Base-by-base conservation (phyloP, 495 filamentous ascomycete species). In the Penicillium waksmanii region DNA sequence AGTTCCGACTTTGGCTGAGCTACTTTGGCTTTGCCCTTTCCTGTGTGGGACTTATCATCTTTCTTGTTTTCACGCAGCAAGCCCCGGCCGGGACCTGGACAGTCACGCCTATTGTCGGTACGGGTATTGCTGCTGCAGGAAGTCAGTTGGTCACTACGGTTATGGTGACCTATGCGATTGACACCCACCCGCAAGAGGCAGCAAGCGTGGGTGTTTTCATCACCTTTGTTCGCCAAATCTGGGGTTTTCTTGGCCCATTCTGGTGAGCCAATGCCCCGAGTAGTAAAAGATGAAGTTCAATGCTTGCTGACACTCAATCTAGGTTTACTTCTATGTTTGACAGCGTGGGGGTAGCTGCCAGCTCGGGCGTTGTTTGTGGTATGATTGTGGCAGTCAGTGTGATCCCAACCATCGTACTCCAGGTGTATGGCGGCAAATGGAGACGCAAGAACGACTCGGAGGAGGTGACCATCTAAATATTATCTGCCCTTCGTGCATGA, bases 231-330 rank as follows among this genome's bases (percentile, higher is more conserved):
- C 68, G 83, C 25, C 77, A 80, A 58, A 78, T 71, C 5, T 85
- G 82, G 82, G 82, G 82, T 0, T 86, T 86, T 59, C 81, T 85
- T 64, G 83, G 83, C 2, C 80, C 80, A 0, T 85, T 85, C 57
- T 85, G 81, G 80, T 83, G 68, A 33, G 67, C 0, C 11, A 13
- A 3, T n/a, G 61, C 52, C 11, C 36, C 8, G 11, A 38, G 1
- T 0, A 38, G 0, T 38, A 6, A 38, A 38, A n/a, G 15, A 1
- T 13, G 3, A 11, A n/a, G 5, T 21, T 34, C 23, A 9, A 36
- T 51, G 9, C 60, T 63, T 21, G 36, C 11, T 38, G 36, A 38
- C 36, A 61, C 49, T 35, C 17, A 44, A 12, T 44, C 2, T 31
- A 79, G 78, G 79, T 81, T 85, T 55, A 77, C 82, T 19, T 38